Evolutionary conservation across 257 asterid species (phyloP), one percentile per base, ranked within the genome.

Genomic region (Fraxinus excelsior): DNA sequence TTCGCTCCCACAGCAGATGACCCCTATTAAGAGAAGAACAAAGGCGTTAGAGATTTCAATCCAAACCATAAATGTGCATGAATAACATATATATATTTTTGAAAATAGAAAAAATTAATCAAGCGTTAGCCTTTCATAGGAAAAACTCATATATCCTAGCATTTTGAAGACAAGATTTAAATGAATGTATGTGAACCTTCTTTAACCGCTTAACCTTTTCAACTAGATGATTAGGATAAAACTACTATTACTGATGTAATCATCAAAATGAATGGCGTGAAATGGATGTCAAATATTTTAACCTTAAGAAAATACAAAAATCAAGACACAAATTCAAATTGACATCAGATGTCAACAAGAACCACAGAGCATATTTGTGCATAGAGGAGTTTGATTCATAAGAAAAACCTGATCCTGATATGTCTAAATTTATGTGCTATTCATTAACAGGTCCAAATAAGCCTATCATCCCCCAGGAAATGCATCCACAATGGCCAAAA

Each of bases 1-100:
- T 81, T 88, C 69, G 38, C 73, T 83, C 78, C 80, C 76, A 90
- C 92, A 71, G 71, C 35, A 23, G 90, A 78, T 37, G 91, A 85
- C 26, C 86, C 92, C 97, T 89, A 69, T 49, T 44, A 79, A 79
- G 65, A 79, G 34, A 29, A 71, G 71, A 56, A 62, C 66, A 26
- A 37, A 74, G n/a, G 37, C 38, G 44, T 79, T 44, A 71, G 31
- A 62, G 68, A 62, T 23, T 25, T 62, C 29, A 62, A 25, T 62
- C 16, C 31, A 60, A 60, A 5, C 67, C 31, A 60, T n/a, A 60
- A 60, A 13, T 44, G 53, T 44, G 13, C 19, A 14, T 13, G 3
- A 44, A 44, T 44, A 2, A 44, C 19, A 44, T 44, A 0, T 14
- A 13, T 44, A 0, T 3, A 13, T 44, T 40, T 13, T 13, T 3